Evolutionary conservation across 148 eudicot genomes (phyloP), one percentile per base, ranked within the genome.

Genomic region (Linanthus parryae): DNA sequence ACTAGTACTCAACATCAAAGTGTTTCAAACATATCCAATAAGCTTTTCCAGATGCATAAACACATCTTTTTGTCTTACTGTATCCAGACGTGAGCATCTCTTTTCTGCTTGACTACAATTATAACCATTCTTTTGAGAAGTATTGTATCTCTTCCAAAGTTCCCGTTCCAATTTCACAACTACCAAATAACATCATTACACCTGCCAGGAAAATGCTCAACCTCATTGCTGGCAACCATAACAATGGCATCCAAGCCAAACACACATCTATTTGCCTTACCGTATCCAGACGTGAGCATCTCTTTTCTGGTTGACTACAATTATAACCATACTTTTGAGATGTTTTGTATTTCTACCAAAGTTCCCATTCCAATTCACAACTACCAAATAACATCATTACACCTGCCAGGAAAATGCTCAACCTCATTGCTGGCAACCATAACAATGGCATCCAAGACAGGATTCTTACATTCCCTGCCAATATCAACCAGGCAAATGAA

Each of bases 241-340:
- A n/a, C n/a, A n/a, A n/a, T n/a, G n/a, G n/a, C n/a, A n/a, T n/a
- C n/a, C n/a, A n/a, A n/a, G n/a, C n/a, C 39, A 31, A 6, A 38
- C 54, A 50, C 39, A 33, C 10, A 21, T n/a, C 21, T 17, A 31
- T 34, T 11, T n/a, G n/a, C n/a, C n/a, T n/a, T n/a, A n/a, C n/a
- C n/a, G n/a, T n/a, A n/a, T n/a, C n/a, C n/a, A 6, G 16, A 39
- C 12, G 7, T 16, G 11, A 38, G 8, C 38, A 7, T 26, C 43
- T n/a, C 58, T 38, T 54, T 52, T 38, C 44, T 37, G 45, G 29
- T 37, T 24, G 4, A 53, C 31, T 24, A 24, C 10, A 13, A 38
- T 14, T 22, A 35, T 12, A 24, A 30, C 16, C 8, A 16, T n/a
- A 29, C 24, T 53, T 24, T 2, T 22, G 31, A 8, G 18, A 38